Evolutionary conservation across 495 filamentous ascomycete genomes (phyloP), one percentile per base, ranked within the genome.

Genomic region (Aspergillus mulundensis): DNA sequence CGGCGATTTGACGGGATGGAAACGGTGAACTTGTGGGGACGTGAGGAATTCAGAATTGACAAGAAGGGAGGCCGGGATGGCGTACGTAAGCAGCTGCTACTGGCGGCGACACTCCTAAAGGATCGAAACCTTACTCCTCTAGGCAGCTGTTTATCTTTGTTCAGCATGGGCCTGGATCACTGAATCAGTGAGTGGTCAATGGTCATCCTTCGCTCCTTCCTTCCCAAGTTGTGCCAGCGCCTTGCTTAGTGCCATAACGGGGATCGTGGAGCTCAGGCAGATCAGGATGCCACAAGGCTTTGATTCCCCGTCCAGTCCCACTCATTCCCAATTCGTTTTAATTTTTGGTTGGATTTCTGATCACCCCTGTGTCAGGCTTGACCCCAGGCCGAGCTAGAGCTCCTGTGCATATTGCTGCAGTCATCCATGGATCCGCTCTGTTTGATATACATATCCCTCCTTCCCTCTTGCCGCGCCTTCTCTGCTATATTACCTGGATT

Each of bases 231-330:
- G 57, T 60, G 50, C 45, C 61, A 53, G 39, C 54, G 50, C 36
- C 53, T 28, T 28, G 16, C 46, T 34, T 52, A 70, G 72, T 73
- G 36, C 1, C 34, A 40, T 36, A 8, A 36, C 38, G 15, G 39
- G 66, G 63, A 73, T 73, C 72, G 67, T 72, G 69, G 66, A 70
- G 58, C 62, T 67, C 63, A 64, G 64, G 63, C 62, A 72, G 71
- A 74, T 74, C 69, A 61, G 60, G 25, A 55, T 56, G 25, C 32
- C 32, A n/a, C n/a, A n/a, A n/a, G n/a, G n/a, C n/a, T n/a, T n/a
- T n/a, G n/a, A n/a, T 36, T 14, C 32, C 5, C 12, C 8, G 5
- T 14, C 32, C 32, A 36, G 32, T 36, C 12, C 32, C 32, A 36
- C 32, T 10, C 32, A 15, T 4, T 36, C 32, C 32, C 32, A 15